phyloP scores from a whole-genome alignment of 106 monocot species.

The Narthecium ossifragum region DNA sequence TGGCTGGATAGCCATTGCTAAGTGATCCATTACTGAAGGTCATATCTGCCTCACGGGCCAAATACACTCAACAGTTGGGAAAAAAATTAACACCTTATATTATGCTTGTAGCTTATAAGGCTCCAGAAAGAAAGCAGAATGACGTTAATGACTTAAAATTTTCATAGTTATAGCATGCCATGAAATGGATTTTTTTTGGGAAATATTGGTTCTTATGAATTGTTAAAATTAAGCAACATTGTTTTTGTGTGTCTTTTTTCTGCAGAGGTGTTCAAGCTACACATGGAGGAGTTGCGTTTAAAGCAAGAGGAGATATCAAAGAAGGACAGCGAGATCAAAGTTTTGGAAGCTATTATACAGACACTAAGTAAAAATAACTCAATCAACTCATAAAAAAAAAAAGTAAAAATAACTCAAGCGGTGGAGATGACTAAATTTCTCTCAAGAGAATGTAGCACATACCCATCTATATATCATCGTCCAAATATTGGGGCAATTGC shows the following conservation, averaged over 20 bases:
- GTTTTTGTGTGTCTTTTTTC: conserved; percentile 5
- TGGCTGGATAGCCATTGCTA: background rate
- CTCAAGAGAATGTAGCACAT: too few species aligned
- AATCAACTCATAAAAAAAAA: too few species aligned
- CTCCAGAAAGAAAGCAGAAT: too few species aligned
- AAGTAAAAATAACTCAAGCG: conserved; percentile 36
- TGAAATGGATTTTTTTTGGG: background rate
- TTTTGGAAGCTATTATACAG: conserved; percentile 92
- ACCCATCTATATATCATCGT: too few species aligned
- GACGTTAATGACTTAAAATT: too few species aligned
- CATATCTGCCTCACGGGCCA: too few species aligned
- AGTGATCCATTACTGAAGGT: background rate
- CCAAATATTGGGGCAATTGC: too few species aligned
- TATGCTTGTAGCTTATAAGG: too few species aligned
- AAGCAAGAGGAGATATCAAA: conserved; percentile 81
- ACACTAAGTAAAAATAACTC: conserved; percentile 67
- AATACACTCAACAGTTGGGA: too few species aligned
- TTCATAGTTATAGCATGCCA: too few species aligned
- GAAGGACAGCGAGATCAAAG: conserved; percentile 81
- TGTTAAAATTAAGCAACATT: background rate
- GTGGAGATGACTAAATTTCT: conserved; percentile 12
- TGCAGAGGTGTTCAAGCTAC: conserved; percentile 89
- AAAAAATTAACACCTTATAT: too few species aligned
- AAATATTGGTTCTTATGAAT: background rate
- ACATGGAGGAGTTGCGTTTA: conserved; percentile 88